These are phyloP conservation scores for Colletotrichum gigasporum DNA, from an alignment of 2,329 filamentous ascomycete species.

Conservation along the genomic window DNA sequence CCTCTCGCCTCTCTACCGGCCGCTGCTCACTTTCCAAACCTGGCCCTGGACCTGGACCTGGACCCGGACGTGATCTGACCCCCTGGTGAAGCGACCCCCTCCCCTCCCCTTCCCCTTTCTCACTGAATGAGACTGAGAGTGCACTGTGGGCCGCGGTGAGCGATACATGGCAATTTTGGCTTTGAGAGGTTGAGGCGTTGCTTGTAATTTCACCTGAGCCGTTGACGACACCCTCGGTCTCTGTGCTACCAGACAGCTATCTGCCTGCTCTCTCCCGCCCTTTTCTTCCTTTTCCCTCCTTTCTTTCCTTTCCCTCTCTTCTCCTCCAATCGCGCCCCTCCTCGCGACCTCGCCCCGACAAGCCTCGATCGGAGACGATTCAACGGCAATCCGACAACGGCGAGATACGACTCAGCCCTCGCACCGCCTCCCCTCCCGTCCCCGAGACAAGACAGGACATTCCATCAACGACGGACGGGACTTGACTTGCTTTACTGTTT, in stretches of 20 bases:
- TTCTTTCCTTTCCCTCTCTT: slow-evolving; percentile 8
- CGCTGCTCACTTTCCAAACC: slow-evolving; percentile 17
- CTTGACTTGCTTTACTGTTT: neutral
- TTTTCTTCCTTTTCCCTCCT: slow-evolving; percentile 4
- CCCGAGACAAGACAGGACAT: slow-evolving; percentile 22
- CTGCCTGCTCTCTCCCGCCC: too few relatives aligned
- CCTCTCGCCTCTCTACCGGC: neutral
- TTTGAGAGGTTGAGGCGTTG: slow-evolving; percentile 20
- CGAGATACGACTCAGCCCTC: slow-evolving; percentile 32
- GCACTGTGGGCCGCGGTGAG: slow-evolving; percentile 20
- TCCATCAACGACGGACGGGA: slow-evolving; percentile 5
- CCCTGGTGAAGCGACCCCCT: too few relatives aligned
- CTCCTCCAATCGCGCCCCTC: slow-evolving; percentile 12
- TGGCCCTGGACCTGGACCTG: slow-evolving; percentile 8
- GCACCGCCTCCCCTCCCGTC: slow-evolving; percentile 21
- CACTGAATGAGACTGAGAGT: slow-evolving; percentile 17
- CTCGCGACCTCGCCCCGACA: slow-evolving; percentile 24
- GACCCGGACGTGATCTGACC: slow-evolving; percentile 21
- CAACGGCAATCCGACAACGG: slow-evolving; percentile 29
- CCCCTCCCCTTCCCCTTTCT: neutral
- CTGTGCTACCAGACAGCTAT: too few relatives aligned
- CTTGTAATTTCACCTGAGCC: slow-evolving; percentile 29
- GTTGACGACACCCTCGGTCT: slow-evolving; percentile 22
- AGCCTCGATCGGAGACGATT: slow-evolving; percentile 31
- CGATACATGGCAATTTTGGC: slow-evolving; percentile 11